Evolutionary conservation across 441 rosid genomes (phyloP), one percentile per base, ranked within the genome.

Genomic region (Eruca vesicaria): DNA sequence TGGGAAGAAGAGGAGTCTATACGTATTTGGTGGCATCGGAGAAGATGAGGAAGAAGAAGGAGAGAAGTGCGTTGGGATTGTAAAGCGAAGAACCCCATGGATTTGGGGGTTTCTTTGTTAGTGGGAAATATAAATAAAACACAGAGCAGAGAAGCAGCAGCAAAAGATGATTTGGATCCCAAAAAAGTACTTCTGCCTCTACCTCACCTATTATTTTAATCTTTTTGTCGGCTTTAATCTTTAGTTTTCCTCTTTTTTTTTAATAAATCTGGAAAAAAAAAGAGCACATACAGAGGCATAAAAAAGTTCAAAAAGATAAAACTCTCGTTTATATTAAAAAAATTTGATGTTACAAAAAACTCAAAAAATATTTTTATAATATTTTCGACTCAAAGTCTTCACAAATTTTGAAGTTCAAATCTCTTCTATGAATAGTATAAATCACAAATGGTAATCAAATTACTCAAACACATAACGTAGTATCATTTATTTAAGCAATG

Each of bases 51-150:
- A 2, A 48, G 43, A 66, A 74, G 72, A 78, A 79, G 68, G 72
- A 86, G 52, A 83, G 85, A 79, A 85, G 75, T 83, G 91, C 82
- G 73, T 92, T 83, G 97, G 96, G 96, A 90, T 90, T 90, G 97
- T 77, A 68, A 91, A 89, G 88, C 84, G 87, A 8, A 78, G 79
- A 87, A 84, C 84, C 88, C 90, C 91, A 89, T 86, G 88, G 71
- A 57, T 71, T 64, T 71, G 58, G 72, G 66, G 35, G 45, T 71
- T 65, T 20, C 35, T 64, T 82, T 88, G 85, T 89, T 89, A 86
- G 79, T 68, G 83, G 82, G 82, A 88, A 80, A 73, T 71, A 85
- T 77, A 83, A 83, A 84, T 69, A 76, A 31, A 26, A 70, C 61
- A 57, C 61, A 64, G 61, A 21, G 23, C 36, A 35, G 50, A 74